A percentile compares a stretch with the other conserved stretches of the same genome.
phyloP scores from a whole-genome alignment of 2,329 filamentous ascomycete genomes.

The Harringtonia lauricola region DNA sequence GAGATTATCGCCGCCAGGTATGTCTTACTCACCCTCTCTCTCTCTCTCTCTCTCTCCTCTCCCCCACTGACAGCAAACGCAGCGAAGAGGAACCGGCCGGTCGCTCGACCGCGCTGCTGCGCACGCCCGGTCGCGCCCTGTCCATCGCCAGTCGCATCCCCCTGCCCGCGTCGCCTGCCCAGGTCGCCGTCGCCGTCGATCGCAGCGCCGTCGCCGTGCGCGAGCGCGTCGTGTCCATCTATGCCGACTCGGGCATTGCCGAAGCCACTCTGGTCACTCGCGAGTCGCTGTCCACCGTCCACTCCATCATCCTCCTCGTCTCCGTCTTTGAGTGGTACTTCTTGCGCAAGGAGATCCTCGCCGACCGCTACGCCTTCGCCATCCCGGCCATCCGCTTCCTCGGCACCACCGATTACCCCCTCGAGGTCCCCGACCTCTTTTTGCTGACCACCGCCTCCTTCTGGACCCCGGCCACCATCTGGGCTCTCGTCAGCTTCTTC shows the following conservation, averaged over 20 bases:
- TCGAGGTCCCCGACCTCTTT: slow-evolving; percentile 74
- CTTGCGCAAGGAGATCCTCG: slow-evolving; percentile 60
- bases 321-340: slow-evolving; percentile 58
- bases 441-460: slow-evolving; percentile 64
- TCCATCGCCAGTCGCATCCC: slow-evolving; percentile 49
- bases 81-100: background rate
- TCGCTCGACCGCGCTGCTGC: slow-evolving; percentile 15
- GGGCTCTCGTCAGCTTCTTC: slow-evolving; percentile 60
- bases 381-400: slow-evolving; percentile 51
- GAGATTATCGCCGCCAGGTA: slow-evolving; percentile 30
- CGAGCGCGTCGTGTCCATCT: slow-evolving; percentile 51
- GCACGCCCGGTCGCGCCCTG: slow-evolving; percentile 40
- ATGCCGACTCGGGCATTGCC: slow-evolving; percentile 54
- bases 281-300: slow-evolving; percentile 60
- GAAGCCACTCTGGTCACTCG: slow-evolving; percentile 56
- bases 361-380: slow-evolving; percentile 61
- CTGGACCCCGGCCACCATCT: slow-evolving; percentile 73
- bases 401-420: slow-evolving; percentile 43
- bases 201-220: slow-evolving; percentile 56
- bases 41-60: slow-evolving; percentile 1
- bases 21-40: slow-evolving; percentile 16
- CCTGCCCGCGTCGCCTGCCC: slow-evolving; percentile 71
- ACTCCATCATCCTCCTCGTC: slow-evolving; percentile 58
- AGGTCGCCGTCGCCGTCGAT: slow-evolving; percentile 67
- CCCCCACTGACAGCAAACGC: background rate